Evolutionary conservation across 2,329 filamentous ascomycete genomes (phyloP), one percentile per base, ranked within the genome.

Genomic region (Aureobasidium namibiae): DNA sequence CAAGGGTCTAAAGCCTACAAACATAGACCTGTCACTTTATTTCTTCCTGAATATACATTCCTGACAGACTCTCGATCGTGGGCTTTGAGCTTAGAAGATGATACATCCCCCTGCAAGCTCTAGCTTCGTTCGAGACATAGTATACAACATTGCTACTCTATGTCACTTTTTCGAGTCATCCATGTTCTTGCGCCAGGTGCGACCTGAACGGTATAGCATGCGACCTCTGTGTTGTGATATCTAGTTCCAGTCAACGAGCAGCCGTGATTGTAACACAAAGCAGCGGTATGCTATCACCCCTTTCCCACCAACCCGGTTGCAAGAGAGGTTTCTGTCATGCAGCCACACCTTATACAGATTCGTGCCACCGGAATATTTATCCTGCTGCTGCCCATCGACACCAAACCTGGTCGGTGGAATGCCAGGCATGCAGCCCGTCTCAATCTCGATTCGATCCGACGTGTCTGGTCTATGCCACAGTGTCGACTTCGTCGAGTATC

Each of bases 331-430:
- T 39, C 42, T 53, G 38, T 59, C 48, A 59, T 45, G 56, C 56
- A 59, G 57, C 57, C 57, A 59, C 57, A 59, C 57, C 48, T 59
- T 59, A 59, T 59, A 41, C 26, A 4, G 21, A 29, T 59, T 44
- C 34, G 54, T 48, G 54, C 39, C 31, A 57, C 42, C 42, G 41
- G 54, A 48, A 48, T 14, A 57, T 57, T 48, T 26, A n/a, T 42
- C 36, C 36, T 54, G 49, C 34, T 41, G 49, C 49, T 41, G 16
- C 36, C 36, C 49, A 53, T 41, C 23, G 36, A 54, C 50, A 54
- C 50, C 16, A n/a, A 57, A 57, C 54, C 54, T 14, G 54, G 42
- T 57, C 31, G 54, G 23, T 31, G 54, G 42, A 57, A 57, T 38
- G 42, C 31, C 23, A 29, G 45, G 23, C 18, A 57, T 29, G 42